These are phyloP conservation scores for Lavandula angustifolia DNA, from an alignment of 257 asterid genomes.

Conservation along the genomic window DNA sequence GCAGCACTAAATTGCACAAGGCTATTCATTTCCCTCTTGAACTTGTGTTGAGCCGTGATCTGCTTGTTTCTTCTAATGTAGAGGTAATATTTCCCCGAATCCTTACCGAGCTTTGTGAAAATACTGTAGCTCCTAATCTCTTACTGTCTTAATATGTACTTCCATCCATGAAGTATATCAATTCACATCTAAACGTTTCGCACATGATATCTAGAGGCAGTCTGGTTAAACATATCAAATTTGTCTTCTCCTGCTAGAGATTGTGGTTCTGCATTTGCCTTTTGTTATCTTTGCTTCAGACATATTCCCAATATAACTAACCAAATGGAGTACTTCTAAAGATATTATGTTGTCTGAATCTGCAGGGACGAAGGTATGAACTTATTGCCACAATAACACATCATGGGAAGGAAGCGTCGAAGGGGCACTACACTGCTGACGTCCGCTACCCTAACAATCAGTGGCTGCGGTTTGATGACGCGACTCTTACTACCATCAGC, in stretches of 20 bases:
- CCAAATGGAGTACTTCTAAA: background rate
- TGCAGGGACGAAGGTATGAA: slow-evolving; percentile 78
- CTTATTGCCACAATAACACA: slow-evolving; percentile 86
- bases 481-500: slow-evolving; percentile 56
- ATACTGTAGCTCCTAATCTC: background rate
- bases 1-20: slow-evolving; percentile 89
- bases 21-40: slow-evolving; percentile 74
- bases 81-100: slow-evolving; percentile 53
- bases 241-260: background rate
- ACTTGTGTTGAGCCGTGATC: slow-evolving; percentile 68
- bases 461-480: slow-evolving; percentile 90
- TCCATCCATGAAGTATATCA: background rate
- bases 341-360: background rate
- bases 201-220: background rate
- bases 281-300: background rate
- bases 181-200: background rate
- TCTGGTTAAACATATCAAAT: background rate
- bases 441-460: slow-evolving; percentile 54
- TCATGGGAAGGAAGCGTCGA: slow-evolving; percentile 91
- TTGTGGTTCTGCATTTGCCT: background rate
- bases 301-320: background rate
- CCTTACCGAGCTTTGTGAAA: slow-evolving; percentile 13
- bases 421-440: slow-evolving; percentile 92
- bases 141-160: background rate
- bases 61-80: slow-evolving; percentile 59